Base-by-base conservation (phyloP, 192 early-diverging fungal genomes). In the Linnemannia schmuckeri region DNA sequence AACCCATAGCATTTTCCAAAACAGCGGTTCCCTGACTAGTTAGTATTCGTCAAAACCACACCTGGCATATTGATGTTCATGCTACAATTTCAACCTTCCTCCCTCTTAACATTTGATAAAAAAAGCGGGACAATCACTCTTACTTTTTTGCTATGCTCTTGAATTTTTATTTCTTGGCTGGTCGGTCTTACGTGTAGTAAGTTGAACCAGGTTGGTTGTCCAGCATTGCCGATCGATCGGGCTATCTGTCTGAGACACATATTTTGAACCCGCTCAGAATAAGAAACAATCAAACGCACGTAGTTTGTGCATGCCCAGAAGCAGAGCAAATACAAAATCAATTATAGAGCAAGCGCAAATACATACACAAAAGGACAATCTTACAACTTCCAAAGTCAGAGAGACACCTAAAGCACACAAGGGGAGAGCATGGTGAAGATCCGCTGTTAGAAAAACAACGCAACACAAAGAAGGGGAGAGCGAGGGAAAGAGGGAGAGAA, bases 161-260 rank as follows among this genome's bases (percentile, higher is more conserved):
- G 9, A 3, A 33, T 66, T 12, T 24, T 13, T 30, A 3, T 30
- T 61, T 61, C 8, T 66, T 66, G 1, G 8, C 30, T 61, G 30
- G 61, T 66, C 61, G 61, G 61, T 66, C 61, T 66, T 66, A 33
- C 61, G 61, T 66, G 61, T 66, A 15, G 52, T 54, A 49, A 15
- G 24, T 33, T 33, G 12, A 30, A 30, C 61, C 61, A 66, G 61
- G 10, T 13, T 66, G 61, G 61, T 15, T 66, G 61, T 12, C 49
- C 49, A 52, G 17, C 49, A 52, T 46, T 46, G 57, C 27, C 61
- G 30, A 66, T 66, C 61, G 61, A 66, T 66, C 61, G 61, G 61
- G 61, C 12, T 46, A 5, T 52, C 49, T 52, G 49, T 52, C 49
- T 52, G 49, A 52, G 49, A 52, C 49, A 20, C 20, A 22, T 52